Evolutionary conservation across 2,329 filamentous ascomycete species (phyloP), one percentile per base, ranked within the genome.

Genomic region (Amauroascus niger): DNA sequence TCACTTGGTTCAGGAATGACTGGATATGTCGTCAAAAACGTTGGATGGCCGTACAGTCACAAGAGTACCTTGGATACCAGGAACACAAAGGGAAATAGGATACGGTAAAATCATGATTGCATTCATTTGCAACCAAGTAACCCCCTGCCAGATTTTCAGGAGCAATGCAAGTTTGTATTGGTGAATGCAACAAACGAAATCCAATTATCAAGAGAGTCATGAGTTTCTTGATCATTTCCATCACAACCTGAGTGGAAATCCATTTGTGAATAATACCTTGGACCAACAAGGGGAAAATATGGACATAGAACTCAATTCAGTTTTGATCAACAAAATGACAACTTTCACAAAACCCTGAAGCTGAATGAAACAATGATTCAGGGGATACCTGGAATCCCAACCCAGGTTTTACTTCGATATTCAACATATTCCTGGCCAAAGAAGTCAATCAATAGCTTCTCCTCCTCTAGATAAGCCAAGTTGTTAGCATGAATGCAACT

Each of bases 401-500:
- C 87, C 41, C 79, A 76, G 3, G 90, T 90, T 54, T 75, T 77
- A 64, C 78, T 77, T 61, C 79, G 79, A 66, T 95, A 98, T 16
- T 80, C 69, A 18, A 81, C 70, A 67, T 97, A 98, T 47, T 94
- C 84, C 6, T 85, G 75, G 0, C 85, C 86, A 67, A 97, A 98
- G 71, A 97, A 96, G 13, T 76, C 73, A 6, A 91, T 71, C 49
- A 98, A 73, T 59, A 84, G 80, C 26, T 75, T 74, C 70, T 98
- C 93, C 73, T 98, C 93, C 30, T 81, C 82, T 81, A 33, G n/a
- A 44, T 9, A 3, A 14, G 6, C n/a, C 2, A 20, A 45, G 8
- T 44, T n/a, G 30, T 60, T 14, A 26, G 8, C 13, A 16, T n/a
- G 24, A 4, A 3, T 33, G 7, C 6, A 13, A 6, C 13, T 9